Evolutionary conservation across 1,284 basidiomycete genomes (phyloP), one percentile per base, ranked within the genome.

Genomic region (Jaminaea rosea): DNA sequence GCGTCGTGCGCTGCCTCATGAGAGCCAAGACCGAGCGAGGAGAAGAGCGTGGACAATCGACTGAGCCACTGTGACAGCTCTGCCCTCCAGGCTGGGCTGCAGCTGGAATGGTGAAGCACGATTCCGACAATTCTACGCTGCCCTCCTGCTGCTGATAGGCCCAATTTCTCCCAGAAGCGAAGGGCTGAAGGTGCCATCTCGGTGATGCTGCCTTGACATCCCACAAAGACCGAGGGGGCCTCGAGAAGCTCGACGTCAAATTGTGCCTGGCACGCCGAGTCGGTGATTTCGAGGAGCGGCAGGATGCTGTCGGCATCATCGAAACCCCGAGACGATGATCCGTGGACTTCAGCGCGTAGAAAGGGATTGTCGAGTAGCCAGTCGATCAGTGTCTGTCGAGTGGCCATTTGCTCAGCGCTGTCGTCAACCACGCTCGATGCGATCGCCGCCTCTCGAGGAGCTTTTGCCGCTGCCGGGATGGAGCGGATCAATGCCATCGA

Each of bases 141-240:
- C 8, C 66, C 67, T 19, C 65, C 56, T 15, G 61, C 63, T 0
- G 65, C 54, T 15, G 57, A 52, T 3, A 69, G 50, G 41, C 58
- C 62, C 7, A 67, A 58, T 53, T 69, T 69, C 53, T 69, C 65
- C 67, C 67, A 69, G 36, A 63, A 59, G 26, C 27, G 47, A n/a
- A 69, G 51, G 23, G 62, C 58, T 36, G 67, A 55, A 3, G 67
- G 60, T 26, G 54, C 44, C 15, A 63, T 46, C 45, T 56, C 34
- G 19, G 60, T 50, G 17, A 65, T 58, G 10, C 55, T 59, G 9
- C 60, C 63, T 44, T 69, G 61, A 24, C 65, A 65, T 36, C 65
- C 65, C 11, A 59, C 50, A 1, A 60, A 47, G 24, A 69, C 53
- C 19, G 48, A 49, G n/a, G 62, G 44, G 3, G 58, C 55, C 39